Percentiles rank a stretch among this genome's conserved stretches.
phyloP scores from a whole-genome alignment of 2,329 filamentous ascomycete genomes.

The Arthrobotrys conoides region DNA sequence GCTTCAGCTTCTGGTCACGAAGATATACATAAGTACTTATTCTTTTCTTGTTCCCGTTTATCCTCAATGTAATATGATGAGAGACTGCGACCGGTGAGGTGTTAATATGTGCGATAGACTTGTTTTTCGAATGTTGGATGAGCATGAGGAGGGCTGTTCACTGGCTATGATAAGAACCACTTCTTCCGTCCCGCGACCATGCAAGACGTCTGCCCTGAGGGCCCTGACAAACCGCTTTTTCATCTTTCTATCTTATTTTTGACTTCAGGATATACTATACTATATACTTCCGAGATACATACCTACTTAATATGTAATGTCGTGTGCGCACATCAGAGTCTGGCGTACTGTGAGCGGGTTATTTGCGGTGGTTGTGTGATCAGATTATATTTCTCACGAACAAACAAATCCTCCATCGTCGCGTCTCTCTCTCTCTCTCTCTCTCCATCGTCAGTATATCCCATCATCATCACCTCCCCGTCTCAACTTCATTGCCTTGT shows the following conservation, averaged over 20 bases:
- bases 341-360: too few relatives aligned
- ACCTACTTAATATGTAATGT: background rate
- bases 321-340: too few relatives aligned
- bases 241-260: background rate
- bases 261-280: slow-evolving; percentile 16
- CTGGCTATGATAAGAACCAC: background rate
- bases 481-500: slow-evolving; percentile 5
- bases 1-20: slow-evolving; percentile 18
- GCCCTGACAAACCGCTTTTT: background rate
- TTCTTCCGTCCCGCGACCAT: background rate
- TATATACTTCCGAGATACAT: background rate
- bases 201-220: background rate
- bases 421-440: too few relatives aligned
- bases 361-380: background rate
- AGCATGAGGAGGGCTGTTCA: background rate
- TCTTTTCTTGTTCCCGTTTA: slow-evolving; percentile 41
- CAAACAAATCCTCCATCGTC: background rate
- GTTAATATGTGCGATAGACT: slow-evolving; percentile 56
- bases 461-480: background rate
- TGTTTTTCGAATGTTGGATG: slow-evolving; percentile 31
- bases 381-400: too few relatives aligned
- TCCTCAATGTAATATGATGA: slow-evolving; percentile 41
- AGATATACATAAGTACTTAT: slow-evolving; percentile 51
- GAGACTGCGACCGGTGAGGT: slow-evolving; percentile 28
- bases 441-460: background rate